Conservation (phyloP, 2,329 filamentous ascomycete genomes). For the Calonectria ilicicola region DNA sequence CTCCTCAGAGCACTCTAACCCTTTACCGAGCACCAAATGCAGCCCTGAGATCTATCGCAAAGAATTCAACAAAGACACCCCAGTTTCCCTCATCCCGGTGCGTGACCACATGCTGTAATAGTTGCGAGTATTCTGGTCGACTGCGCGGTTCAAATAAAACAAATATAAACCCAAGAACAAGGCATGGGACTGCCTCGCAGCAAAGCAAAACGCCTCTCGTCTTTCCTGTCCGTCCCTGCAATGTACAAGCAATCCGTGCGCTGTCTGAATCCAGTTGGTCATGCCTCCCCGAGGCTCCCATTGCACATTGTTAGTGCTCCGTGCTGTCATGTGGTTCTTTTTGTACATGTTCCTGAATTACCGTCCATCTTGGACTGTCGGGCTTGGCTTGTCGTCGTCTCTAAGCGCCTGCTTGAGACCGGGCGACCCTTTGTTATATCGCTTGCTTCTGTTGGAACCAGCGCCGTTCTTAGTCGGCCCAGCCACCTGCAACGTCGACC, state of each 20-base stretch:
- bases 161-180: constrained; percentile 14
- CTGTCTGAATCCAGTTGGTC: constrained; percentile 33
- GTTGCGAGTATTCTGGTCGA: constrained; percentile 24
- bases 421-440: background rate
- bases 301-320: constrained; percentile 4
- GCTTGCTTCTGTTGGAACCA: background rate
- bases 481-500: constrained; percentile 97
- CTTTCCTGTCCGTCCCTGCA: constrained; percentile 31
- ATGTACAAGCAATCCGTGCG: constrained; percentile 29
- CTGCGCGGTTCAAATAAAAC: constrained; percentile 9
- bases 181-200: constrained; percentile 18
- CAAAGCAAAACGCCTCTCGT: constrained; percentile 43
- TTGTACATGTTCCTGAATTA: constrained; percentile 27
- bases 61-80: constrained; percentile 31
- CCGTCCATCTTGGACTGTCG: constrained; percentile 12
- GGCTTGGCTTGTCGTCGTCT: constrained; percentile 1
- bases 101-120: constrained; percentile 24
- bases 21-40: constrained; percentile 27
- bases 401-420: constrained; percentile 17
- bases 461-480: constrained; percentile 66
- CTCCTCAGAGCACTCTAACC: constrained; percentile 27
- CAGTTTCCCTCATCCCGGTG: constrained; percentile 22
- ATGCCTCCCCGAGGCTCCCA: constrained; percentile 30
- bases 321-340: constrained; percentile 4
- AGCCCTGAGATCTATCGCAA: constrained; percentile 37